A percentile compares a stretch with the other conserved stretches of the same genome.
These are phyloP conservation scores for Claviceps sp. DNA, from an alignment of 2,329 filamentous ascomycete genomes.

Conservation along the genomic window DNA sequence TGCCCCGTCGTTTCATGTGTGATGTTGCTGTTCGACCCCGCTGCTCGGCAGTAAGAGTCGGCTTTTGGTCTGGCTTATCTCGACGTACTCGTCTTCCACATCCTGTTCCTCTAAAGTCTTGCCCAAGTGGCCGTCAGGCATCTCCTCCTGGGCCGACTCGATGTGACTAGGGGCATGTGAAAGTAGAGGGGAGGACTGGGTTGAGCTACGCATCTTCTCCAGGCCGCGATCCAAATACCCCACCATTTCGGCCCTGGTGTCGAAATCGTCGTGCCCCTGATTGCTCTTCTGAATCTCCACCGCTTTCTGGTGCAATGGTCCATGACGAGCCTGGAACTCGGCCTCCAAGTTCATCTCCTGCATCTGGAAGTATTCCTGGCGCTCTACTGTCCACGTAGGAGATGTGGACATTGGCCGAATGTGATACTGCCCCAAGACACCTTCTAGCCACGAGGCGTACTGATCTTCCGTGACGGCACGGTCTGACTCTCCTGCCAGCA, in stretches of 20 bases:
- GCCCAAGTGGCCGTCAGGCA: slow-evolving; percentile 16
- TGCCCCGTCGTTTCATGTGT: slow-evolving; percentile 11
- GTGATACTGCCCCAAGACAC: slow-evolving; percentile 30
- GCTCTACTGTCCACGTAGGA: slow-evolving; percentile 25
- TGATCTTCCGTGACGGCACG: slow-evolving; percentile 18
- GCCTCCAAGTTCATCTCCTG: slow-evolving; percentile 35
- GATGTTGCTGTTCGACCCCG: slow-evolving; percentile 5
- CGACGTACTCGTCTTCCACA: slow-evolving; percentile 21
- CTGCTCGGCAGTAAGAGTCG: neutral
- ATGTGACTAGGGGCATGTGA: slow-evolving; percentile 16
- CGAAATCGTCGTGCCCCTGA: slow-evolving; percentile 23
- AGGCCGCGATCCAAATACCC: slow-evolving; percentile 33
- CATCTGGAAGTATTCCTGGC: slow-evolving; percentile 25
- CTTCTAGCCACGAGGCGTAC: slow-evolving; percentile 32
- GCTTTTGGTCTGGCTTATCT: slow-evolving; percentile 17
- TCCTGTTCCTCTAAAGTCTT: slow-evolving; percentile 13
- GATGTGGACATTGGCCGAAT: slow-evolving; percentile 23
- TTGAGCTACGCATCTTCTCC: slow-evolving; percentile 26
- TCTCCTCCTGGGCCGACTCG: slow-evolving; percentile 14
- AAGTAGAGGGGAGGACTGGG: slow-evolving; percentile 7
- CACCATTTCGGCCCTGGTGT: slow-evolving; percentile 33
- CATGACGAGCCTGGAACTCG: slow-evolving; percentile 33
- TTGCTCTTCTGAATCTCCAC: slow-evolving; percentile 19
- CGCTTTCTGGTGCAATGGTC: slow-evolving; percentile 32
- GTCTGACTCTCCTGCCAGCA: slow-evolving; percentile 10